Conservation (phyloP, 2,329 filamentous ascomycete genomes). For the Aspergillus arachidicola region DNA sequence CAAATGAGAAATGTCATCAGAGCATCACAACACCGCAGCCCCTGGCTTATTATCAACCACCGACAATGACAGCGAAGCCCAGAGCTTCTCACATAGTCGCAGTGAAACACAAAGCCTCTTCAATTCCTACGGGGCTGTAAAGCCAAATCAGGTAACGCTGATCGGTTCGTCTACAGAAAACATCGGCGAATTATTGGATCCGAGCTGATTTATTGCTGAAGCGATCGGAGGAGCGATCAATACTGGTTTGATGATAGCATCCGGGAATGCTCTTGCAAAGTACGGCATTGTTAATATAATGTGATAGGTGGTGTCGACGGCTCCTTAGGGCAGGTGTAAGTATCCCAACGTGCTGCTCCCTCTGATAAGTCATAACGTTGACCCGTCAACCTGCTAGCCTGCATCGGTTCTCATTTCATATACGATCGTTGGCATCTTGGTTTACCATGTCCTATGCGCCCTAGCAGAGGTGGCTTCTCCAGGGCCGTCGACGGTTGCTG, state of each 20-base stretch:
- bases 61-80: background rate
- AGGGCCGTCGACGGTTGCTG: conserved; percentile 75
- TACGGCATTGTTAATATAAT: conserved; percentile 17
- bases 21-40: background rate
- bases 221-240: conserved; percentile 48
- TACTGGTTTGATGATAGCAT: conserved; percentile 46
- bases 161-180: conserved; percentile 20
- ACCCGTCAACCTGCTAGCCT: conserved; percentile 30
- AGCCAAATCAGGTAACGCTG: conserved; percentile 13
- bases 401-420: conserved; percentile 50
- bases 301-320: background rate
- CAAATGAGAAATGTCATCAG: background rate
- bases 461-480: conserved; percentile 84
- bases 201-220: conserved; percentile 7
- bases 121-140: conserved; percentile 7
- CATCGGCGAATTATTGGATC: background rate
- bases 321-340: conserved; percentile 39
- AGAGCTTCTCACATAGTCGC: background rate
- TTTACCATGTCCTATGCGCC: conserved; percentile 79
- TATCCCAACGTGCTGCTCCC: conserved; percentile 8
- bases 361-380: background rate
- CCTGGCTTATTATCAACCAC: background rate
- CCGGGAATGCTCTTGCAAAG: conserved; percentile 41
- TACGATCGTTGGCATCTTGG: conserved; percentile 55
- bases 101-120: background rate